Conservation (phyloP, 192 early-diverging fungal species). For the Dissophora globulifera region DNA sequence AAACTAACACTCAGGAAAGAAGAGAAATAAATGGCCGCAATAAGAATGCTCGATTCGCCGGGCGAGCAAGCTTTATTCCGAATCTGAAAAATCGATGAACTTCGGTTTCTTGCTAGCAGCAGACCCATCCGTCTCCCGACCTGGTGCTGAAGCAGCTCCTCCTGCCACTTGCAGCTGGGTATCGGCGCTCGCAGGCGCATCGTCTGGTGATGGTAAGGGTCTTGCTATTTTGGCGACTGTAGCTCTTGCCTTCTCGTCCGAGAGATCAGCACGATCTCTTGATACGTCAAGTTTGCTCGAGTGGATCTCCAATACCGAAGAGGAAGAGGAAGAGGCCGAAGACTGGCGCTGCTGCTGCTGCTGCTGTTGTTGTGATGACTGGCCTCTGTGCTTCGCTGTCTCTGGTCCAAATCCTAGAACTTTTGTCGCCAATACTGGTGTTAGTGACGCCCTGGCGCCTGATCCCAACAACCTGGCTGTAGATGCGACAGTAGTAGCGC, state of each 20-base stretch:
- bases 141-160: not conserved
- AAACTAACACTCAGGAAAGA: no score
- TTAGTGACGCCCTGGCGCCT: no score
- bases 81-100: conserved; percentile 25
- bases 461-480: no score
- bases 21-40: no score
- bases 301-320: no score
- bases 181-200: conserved; percentile 14
- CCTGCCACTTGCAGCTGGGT: not conserved
- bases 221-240: no score
- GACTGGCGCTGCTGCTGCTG: no score
- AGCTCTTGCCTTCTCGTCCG: not conserved
- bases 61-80: conserved; percentile 12
- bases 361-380: no score
- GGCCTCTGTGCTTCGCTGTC: not conserved
- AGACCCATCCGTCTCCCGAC: not conserved
- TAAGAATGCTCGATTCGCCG: not conserved
- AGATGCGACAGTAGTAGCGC: not conserved
- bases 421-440: not conserved
- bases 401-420: not conserved
- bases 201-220: no score
- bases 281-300: no score
- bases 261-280: no score
- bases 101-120: not conserved
- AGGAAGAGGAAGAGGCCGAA: no score